A percentile compares a stretch with the other conserved stretches of the same genome.
phyloP scores from a whole-genome alignment of 805 yeast species.

The Sugiyamaella valdiviana region DNA sequence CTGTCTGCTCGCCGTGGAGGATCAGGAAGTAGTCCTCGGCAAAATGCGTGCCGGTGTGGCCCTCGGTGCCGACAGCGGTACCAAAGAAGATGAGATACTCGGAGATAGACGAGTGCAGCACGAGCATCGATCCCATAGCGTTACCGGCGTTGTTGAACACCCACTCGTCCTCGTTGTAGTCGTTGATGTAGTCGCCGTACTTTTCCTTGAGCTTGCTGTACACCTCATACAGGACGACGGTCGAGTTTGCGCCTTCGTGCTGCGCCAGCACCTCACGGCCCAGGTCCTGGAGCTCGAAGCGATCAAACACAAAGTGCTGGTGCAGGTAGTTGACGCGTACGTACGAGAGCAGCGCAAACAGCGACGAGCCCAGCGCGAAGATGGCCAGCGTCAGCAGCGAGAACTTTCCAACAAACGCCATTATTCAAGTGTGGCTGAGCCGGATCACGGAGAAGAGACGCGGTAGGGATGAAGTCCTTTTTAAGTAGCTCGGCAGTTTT shows the following conservation, averaged over 20 bases:
- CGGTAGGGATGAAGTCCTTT: background rate
- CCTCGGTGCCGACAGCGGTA: slow-evolving; percentile 89
- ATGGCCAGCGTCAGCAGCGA: slow-evolving; percentile 17
- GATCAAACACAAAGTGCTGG: slow-evolving; percentile 62
- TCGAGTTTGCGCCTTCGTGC: slow-evolving; percentile 39
- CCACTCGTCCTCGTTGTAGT: slow-evolving; percentile 76
- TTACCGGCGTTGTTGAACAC: slow-evolving; percentile 97
- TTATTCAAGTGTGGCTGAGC: background rate
- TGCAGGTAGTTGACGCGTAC: slow-evolving; percentile 46
- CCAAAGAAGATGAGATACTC: slow-evolving; percentile 94
- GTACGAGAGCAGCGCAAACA: slow-evolving; percentile 19
- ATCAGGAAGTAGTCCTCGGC: slow-evolving; percentile 98
- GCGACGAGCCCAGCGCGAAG: slow-evolving; percentile 1
- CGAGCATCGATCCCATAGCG: slow-evolving; percentile 92
- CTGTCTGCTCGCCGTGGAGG: slow-evolving; percentile 68
- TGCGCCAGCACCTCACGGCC: slow-evolving; percentile 45
- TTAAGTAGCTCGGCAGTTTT: background rate
- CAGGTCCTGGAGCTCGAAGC: slow-evolving; percentile 49
- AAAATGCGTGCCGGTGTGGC: slow-evolving; percentile 91
- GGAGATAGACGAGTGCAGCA: slow-evolving; percentile 87
- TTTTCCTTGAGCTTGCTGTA: slow-evolving; percentile 49
- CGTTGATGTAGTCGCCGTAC: slow-evolving; percentile 73
- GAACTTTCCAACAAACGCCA: slow-evolving; percentile 19
- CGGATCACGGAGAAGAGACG: background rate
- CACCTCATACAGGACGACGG: slow-evolving; percentile 57